These are phyloP conservation scores for Tetrapisispora taiwanensis DNA, from an alignment of 805 yeast species.

Conservation along the genomic window DNA sequence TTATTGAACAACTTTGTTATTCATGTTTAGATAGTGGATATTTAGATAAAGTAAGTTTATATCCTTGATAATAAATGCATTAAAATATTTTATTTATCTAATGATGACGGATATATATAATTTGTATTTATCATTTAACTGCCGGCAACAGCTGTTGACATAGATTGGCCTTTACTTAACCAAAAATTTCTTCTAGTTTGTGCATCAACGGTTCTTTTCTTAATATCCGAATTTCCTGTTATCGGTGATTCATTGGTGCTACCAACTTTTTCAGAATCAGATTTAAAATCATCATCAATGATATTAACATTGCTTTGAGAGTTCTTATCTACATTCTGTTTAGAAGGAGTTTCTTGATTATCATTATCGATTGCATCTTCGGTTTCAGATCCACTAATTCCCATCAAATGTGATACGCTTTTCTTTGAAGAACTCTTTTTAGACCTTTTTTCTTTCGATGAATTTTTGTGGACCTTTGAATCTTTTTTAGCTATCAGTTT, in stretches of 20 bases:
- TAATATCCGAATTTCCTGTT: conserved; percentile 4
- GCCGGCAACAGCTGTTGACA: conserved; percentile 2
- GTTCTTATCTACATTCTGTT: neutral
- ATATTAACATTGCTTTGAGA: no score
- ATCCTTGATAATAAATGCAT: no score
- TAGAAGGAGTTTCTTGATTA: neutral
- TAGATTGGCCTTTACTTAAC: conserved; percentile 26
- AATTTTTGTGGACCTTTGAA: neutral
- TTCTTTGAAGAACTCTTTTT: neutral
- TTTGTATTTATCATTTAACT: neutral
- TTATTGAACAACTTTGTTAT: neutral
- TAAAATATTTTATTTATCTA: no score
- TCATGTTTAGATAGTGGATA: no score
- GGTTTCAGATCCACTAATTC: conserved; percentile 4
- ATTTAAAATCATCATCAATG: neutral
- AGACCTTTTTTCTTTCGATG: neutral
- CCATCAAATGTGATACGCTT: conserved; percentile 12
- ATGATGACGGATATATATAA: no score
- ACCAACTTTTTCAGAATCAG: neutral
- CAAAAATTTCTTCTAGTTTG: conserved; percentile 28
- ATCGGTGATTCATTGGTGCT: neutral
- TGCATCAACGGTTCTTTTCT: conserved; percentile 21
- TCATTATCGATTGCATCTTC: neutral
- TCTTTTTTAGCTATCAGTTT: conserved; percentile 1
- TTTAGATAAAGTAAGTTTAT: no score